These are phyloP conservation scores for Madurella fahalii DNA, from an alignment of 2,329 filamentous ascomycete species.

Conservation along the genomic window DNA sequence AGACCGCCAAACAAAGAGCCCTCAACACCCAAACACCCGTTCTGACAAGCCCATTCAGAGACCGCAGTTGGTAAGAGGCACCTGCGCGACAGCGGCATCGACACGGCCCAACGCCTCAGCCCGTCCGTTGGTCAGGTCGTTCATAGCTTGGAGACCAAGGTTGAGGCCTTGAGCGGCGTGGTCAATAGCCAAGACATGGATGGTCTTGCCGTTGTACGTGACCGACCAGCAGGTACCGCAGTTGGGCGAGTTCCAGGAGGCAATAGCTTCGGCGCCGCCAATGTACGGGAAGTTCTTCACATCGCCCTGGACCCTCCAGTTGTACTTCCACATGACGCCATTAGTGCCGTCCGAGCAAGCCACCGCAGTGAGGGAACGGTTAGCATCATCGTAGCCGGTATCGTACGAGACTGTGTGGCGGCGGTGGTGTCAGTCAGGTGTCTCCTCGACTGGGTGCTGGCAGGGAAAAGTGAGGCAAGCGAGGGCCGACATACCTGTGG, in stretches of 20 bases:
- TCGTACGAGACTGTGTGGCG: conserved; percentile 62
- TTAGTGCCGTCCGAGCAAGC: conserved; percentile 65
- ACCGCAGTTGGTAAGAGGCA: conserved; percentile 41
- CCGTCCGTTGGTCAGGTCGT: conserved; percentile 51
- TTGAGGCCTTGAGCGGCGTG: conserved; percentile 49
- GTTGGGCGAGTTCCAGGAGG: conserved; percentile 29
- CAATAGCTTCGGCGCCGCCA: conserved; percentile 49
- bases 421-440: neutral
- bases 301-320: conserved; percentile 52
- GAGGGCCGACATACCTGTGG: conserved; percentile 19
- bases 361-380: conserved; percentile 52
- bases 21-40: neutral
- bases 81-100: conserved; percentile 45
- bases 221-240: conserved; percentile 60
- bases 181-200: conserved; percentile 56
- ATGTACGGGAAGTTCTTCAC: conserved; percentile 52
- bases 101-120: conserved; percentile 49
- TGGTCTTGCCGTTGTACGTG: conserved; percentile 45
- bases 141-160: conserved; percentile 53
- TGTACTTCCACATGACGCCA: conserved; percentile 60
- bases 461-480: neutral
- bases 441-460: neutral
- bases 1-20: neutral
- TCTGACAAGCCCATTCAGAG: conserved; percentile 18
- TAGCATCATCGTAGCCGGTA: conserved; percentile 60